A percentile compares a stretch with the other conserved stretches of the same genome.
phyloP scores from a whole-genome alignment of 2,329 filamentous ascomycete species.

The Aspergillus puulaauensis region DNA sequence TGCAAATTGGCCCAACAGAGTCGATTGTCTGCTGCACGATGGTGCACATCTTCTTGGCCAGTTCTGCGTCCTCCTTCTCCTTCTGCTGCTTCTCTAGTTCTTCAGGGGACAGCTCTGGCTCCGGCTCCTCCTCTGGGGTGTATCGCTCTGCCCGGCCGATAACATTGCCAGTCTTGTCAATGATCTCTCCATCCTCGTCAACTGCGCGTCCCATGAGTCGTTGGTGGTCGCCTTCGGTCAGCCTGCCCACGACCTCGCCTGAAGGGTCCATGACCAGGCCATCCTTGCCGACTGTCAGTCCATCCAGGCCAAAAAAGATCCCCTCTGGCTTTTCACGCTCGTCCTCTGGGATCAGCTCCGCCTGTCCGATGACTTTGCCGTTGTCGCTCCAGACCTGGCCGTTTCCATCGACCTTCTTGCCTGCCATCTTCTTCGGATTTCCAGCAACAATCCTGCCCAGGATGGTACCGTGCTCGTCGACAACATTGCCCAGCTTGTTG shows the following conservation, averaged over 20 bases:
- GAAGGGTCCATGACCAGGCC: slow-evolving; percentile 52
- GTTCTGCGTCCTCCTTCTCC: slow-evolving; percentile 52
- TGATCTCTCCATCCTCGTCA: slow-evolving; percentile 67
- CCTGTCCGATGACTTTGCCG: slow-evolving; percentile 60
- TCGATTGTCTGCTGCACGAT: too few species aligned
- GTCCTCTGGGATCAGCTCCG: slow-evolving; percentile 55
- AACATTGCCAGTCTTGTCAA: slow-evolving; percentile 65
- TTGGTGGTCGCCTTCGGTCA: slow-evolving; percentile 64
- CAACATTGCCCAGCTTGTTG: slow-evolving; percentile 64
- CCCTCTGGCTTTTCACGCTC: slow-evolving; percentile 52
- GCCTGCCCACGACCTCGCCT: slow-evolving; percentile 48
- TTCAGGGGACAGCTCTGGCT: slow-evolving; percentile 14
- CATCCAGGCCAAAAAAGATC: slow-evolving; percentile 60
- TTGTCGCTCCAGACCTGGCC: slow-evolving; percentile 64
- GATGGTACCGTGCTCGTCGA: slow-evolving; percentile 57
- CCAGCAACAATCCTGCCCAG: slow-evolving; percentile 59
- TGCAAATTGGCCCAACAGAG: too few species aligned
- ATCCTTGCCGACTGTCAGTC: slow-evolving; percentile 56
- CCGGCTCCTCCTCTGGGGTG: slow-evolving; percentile 52
- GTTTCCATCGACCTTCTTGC: slow-evolving; percentile 61
- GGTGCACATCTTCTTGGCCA: too few species aligned
- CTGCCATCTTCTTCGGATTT: slow-evolving; percentile 54
- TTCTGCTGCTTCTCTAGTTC: slow-evolving; percentile 53
- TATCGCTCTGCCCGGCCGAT: slow-evolving; percentile 68
- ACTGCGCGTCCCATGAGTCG: slow-evolving; percentile 64